These are phyloP conservation scores for Boeremia lycopersici DNA, from an alignment of 2,329 filamentous ascomycete species.

Conservation along the genomic window DNA sequence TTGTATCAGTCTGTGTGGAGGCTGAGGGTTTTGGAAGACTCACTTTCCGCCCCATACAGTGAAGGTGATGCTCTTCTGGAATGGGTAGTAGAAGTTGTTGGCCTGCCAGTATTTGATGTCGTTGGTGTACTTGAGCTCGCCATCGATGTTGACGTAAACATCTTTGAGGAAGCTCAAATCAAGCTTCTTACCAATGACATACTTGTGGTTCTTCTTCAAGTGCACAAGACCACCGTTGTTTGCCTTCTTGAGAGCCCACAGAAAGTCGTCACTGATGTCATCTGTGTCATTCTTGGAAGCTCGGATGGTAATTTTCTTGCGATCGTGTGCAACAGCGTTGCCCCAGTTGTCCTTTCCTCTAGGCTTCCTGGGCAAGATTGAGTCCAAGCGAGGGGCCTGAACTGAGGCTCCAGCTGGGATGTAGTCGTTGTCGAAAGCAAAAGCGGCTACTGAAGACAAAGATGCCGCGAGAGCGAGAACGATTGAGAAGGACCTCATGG, in stretches of 20 bases:
- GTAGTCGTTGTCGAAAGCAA: conserved; percentile 11
- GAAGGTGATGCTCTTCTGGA: conserved; percentile 64
- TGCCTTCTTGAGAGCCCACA: conserved; percentile 59
- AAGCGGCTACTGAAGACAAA: conserved; percentile 20
- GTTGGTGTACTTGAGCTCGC: conserved; percentile 58
- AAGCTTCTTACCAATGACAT: conserved; percentile 64
- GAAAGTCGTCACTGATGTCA: conserved; percentile 63
- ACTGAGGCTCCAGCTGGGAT: conserved; percentile 28
- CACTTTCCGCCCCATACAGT: conserved; percentile 67
- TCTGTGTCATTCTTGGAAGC: conserved; percentile 60
- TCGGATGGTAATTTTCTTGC: conserved; percentile 58
- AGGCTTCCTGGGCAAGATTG: conserved; percentile 12
- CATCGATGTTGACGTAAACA: conserved; percentile 64
- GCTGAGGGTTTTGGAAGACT: neutral
- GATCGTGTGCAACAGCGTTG: conserved; percentile 41
- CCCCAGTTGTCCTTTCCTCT: conserved; percentile 39
- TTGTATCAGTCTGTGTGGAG: conserved; percentile 7
- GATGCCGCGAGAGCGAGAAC: conserved; percentile 23
- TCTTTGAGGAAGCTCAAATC: conserved; percentile 64
- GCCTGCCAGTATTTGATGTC: conserved; percentile 57
- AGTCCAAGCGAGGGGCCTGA: conserved; percentile 5
- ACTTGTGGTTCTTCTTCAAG: conserved; percentile 60
- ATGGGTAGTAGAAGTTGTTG: conserved; percentile 58
- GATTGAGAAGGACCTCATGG: conserved; percentile 28
- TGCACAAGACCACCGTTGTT: conserved; percentile 65